Evolutionary conservation across 208 protist species (phyloP).

Genomic region (Trichomonas vaginalis): DNA sequence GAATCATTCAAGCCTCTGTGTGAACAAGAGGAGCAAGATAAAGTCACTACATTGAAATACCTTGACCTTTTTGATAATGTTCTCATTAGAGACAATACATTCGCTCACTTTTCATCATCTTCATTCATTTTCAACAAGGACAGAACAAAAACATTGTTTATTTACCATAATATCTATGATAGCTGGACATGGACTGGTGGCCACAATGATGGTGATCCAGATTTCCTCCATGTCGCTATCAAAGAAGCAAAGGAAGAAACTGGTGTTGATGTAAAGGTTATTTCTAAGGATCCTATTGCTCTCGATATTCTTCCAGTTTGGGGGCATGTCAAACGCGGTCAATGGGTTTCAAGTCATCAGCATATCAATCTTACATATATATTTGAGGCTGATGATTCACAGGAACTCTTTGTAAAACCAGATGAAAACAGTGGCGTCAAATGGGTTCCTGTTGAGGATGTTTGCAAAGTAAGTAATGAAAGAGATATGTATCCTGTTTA

Average conservation of each 20-base stretch:
- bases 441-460: not conserved
- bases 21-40: not conserved
- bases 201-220: not conserved
- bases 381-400: not conserved
- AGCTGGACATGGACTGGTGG: not conserved
- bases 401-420: not conserved
- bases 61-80: not conserved
- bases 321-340: not conserved
- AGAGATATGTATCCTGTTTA: not conserved
- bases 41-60: not conserved
- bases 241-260: not conserved
- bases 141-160: not conserved
- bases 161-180: not conserved
- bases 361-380: not conserved
- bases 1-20: not conserved
- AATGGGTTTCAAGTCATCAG: not conserved
- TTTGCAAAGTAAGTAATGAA: not conserved
- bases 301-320: not conserved
- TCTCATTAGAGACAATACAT: not conserved
- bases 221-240: not conserved
- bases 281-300: not conserved
- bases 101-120: not conserved
- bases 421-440: not conserved
- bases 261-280: not conserved
- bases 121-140: not conserved